Evolutionary conservation across 2,329 filamentous ascomycete species (phyloP), one percentile per base, ranked within the genome.

Genomic region (Venturia pyrina): DNA sequence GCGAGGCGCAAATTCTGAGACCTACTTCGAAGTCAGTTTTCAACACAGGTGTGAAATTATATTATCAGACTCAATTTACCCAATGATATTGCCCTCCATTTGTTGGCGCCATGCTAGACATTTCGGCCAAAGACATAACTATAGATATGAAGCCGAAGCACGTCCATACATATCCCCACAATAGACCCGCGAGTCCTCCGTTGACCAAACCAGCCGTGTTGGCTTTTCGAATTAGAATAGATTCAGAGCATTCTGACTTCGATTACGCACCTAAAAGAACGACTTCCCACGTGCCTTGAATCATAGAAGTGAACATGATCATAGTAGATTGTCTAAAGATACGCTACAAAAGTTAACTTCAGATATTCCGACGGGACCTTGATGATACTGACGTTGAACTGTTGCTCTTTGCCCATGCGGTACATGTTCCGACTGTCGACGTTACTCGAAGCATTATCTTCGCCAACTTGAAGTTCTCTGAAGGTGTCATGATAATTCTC

Each of bases 81-180:
- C 76, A 78, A 62, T 78, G 75, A 43, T 78, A 78, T 66, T 78
- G 76, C 1, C 76, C 76, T 17, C 65, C 65, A 21, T 41, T 28
- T 4, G 65, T 67, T 17, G 66, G 65, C 21, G 63, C 65, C 66
- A 68, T 68, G 15, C 66, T 67, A 43, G 66, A n/a, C 61, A 68
- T 66, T 43, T 68, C 67, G 32, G 67, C 67, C 50, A 68, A 24
- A 24, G 57, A 64, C 17, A 53, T 40, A 21, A 65, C 61, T 3
- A 62, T 53, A 8, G 53, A 24, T 11, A 40, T 44, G n/a, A 67
- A 41, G 17, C 65, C 41, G 24, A 50, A 17, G 21, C 28, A 50
- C 19, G 53, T 59, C 15, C 37, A 19, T 4, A 68, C 21, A 43
- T n/a, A 65, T n/a, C 19, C 40, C 65, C 61, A 68, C 32, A 68